Evolutionary conservation across 768 basidiomycete genomes (phyloP), one percentile per base, ranked within the genome.

Genomic region (Glaciozyma martinii): DNA sequence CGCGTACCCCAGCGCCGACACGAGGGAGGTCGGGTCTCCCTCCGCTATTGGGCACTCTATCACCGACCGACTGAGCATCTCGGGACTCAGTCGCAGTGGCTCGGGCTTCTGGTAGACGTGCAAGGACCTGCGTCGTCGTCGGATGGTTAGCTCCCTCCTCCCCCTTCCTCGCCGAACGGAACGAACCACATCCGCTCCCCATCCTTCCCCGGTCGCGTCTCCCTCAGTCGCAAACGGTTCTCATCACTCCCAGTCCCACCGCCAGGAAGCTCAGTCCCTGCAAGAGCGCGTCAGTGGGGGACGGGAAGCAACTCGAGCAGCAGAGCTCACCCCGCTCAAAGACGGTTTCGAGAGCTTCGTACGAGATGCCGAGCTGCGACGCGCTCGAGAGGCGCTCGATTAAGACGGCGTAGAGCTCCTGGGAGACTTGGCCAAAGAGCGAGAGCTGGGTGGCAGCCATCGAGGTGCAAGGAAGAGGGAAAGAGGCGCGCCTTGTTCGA

Each of bases 381-480:
- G 25, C 27, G 27, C 27, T 30, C 1, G 50, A 52, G 50, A 52
- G 50, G 6, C 50, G 50, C 27, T 52, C 50, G 16, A 52, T 25
- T 15, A 52, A 6, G 12, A 30, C 50, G 5, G 50, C 29, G 50
- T 52, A 30, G 15, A 52, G 50, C 8, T 52, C 50, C 15, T 27
- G 50, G 4, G 50, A 30, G 27, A 52, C 25, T 32, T 27, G 33
- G 52, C 55, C 37, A 30, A 43, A n/a, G 10, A 54, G 32, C 16
- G 61, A 44, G 50, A 52, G 50, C 50, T 52, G 50, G 4, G 50
- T 52, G 50, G 50, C 27, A 16, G 50, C 50, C 50, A 52, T 52
- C 13, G 27, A 27, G 50, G 50, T 52, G 7, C 3, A 13, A 13
- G 37, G 15, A 40, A 13, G 37, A 40, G 37, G 37, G 37, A 8